Base-by-base conservation (phyloP, 345 rosid species). In the Camelina sativa region DNA sequence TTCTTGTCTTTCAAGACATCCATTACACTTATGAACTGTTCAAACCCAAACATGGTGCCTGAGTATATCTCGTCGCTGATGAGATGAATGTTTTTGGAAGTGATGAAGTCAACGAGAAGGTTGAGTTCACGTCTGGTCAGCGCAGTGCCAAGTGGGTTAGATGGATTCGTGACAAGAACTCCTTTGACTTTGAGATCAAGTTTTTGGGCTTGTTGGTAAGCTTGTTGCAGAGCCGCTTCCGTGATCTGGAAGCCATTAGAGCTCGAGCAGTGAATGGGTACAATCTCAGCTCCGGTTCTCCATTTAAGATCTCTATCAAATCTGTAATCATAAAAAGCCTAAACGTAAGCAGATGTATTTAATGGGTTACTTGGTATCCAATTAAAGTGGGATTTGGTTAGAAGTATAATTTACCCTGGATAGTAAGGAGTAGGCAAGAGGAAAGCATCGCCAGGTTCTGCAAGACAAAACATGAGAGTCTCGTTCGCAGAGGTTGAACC, bases 401-500 rank as follows among this genome's bases (percentile, higher is more conserved):
- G 30, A 71, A 40, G 57, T 63, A 65, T 22, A 60, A 74, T 71
- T 69, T 80, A 88, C 96, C 96, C 96, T 30, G 96, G 93, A 38
- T 90, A 90, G 77, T 90, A 90, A 66, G 96, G 96, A 9, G 89
- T 86, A 28, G 96, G 96, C 70, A 91, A 80, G 43, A 91, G 96
- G 69, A 91, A 82, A 53, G 96, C 93, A 23, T 91, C 92, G 53
- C 96, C 93, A 17, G 82, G 83, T 59, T 91, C 88, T 3, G 92
- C 92, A 3, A 91, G 88, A 61, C 96, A 91, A 46, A 88, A 88
- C 78, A 88, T 81, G 72, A 91, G 89, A 37, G 89, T 84, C 77
- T 91, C 96, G 75, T 91, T 91, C 0, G 96, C 96, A 3, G 96
- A 84, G 16, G 96, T 91, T 50, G 96, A 88, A 76, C 96, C 96